Base-by-base conservation (phyloP, 805 yeast species). In the Myxozyma neotropica region DNA sequence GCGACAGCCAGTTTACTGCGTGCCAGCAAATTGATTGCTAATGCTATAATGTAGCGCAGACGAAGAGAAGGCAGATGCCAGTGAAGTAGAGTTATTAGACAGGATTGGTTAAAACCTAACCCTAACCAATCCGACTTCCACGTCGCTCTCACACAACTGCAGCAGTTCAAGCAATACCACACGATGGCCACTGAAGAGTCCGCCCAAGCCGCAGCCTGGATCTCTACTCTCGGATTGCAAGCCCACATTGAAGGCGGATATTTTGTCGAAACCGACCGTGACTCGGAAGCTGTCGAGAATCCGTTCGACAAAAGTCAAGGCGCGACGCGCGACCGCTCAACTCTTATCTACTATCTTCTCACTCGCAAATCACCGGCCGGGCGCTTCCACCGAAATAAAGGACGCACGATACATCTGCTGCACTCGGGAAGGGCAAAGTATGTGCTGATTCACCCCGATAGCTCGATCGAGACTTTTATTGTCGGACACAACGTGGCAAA, bases 231-330 rank as follows among this genome's bases (percentile, higher is more conserved):
- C 49, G 63, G 71, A 3, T 68, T 81, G 21, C 67, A 72, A 6
- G 75, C 75, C 21, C 86, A 83, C 68, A 78, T 74, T 54, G 86
- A 82, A 69, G 86, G 85, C 50, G 86, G 86, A 0, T 83, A 78
- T 66, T 83, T 78, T 68, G 80, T 74, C 51, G 85, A 83, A 63
- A 83, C 86, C 0, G 85, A 82, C 64, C 75, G 84, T 58, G 77
- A 83, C 7, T 79, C 80, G 1, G 77, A 75, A 50, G 51, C 61
- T 2, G 74, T 80, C 77, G 73, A 71, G 15, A 74, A 73, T 45
- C 79, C 81, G 7, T 76, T 75, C 61, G 69, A 71, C 26, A 38
- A 38, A 38, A 36, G 48, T 24, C 40, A 35, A 13, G 48, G 47
- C 36, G 60, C 45, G 7, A 62, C 65, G 5, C 74, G 85, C 60